phyloP scores from a whole-genome alignment of 2,329 filamentous ascomycete genomes.

The Rutstroemia sp. region DNA sequence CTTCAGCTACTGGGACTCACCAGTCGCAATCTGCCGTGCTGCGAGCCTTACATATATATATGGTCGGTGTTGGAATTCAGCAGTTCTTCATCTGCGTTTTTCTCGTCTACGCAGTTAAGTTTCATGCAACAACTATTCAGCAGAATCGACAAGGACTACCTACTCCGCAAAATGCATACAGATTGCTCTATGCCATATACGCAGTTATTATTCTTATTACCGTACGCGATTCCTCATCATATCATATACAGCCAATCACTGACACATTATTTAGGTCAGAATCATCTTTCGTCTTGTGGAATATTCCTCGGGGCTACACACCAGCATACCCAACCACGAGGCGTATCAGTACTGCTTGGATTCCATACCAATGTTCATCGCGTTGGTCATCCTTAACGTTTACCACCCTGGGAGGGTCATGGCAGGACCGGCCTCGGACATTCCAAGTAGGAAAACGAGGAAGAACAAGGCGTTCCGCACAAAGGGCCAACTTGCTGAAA shows the following conservation, averaged over 20 bases:
- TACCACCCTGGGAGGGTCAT: constrained; percentile 15
- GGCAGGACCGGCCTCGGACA: constrained; percentile 5
- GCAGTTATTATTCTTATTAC: constrained; percentile 16
- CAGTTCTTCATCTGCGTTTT: constrained; percentile 22
- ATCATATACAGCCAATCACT: not conserved
- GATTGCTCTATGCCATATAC: constrained; percentile 15
- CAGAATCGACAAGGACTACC: not conserved
- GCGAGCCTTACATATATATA: constrained; percentile 18
- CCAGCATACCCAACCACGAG: constrained; percentile 41
- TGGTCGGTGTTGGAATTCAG: constrained; percentile 20
- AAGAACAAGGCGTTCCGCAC: not conserved
- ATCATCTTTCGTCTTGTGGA: constrained; percentile 54
- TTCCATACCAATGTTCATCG: constrained; percentile 42
- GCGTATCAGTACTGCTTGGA: constrained; percentile 45
- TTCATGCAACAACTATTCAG: constrained; percentile 13
- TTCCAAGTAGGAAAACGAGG: constrained; percentile 9
- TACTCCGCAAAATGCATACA: constrained; percentile 8
- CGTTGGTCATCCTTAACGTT: constrained; percentile 13
- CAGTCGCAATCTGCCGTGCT: constrained; percentile 22
- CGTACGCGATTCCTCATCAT: constrained; percentile 6
- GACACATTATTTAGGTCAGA: constrained; percentile 34
- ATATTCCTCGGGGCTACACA: constrained; percentile 39
- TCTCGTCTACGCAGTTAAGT: constrained; percentile 12
- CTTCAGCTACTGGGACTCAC: constrained; percentile 30
- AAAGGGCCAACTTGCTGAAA: not conserved